These are phyloP conservation scores for Apiospora arundinis DNA, from an alignment of 2,329 filamentous ascomycete species.

Conservation along the genomic window DNA sequence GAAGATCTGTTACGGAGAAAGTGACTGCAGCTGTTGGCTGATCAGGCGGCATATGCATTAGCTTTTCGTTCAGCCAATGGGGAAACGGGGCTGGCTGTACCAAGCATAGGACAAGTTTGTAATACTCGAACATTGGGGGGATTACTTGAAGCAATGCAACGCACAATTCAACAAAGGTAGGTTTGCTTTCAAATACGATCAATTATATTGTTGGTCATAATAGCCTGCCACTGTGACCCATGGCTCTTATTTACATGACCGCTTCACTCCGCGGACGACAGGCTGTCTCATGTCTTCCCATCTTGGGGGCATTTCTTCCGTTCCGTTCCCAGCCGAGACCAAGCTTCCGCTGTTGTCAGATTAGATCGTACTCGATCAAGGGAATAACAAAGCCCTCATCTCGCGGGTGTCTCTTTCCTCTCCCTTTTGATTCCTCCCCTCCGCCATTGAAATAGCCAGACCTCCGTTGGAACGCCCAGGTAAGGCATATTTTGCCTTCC, in stretches of 20 bases:
- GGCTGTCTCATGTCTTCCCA: background rate
- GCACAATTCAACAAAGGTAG: background rate
- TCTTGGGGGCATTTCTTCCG: background rate
- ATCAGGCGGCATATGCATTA: background rate
- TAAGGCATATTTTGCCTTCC: background rate
- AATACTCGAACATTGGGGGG: background rate
- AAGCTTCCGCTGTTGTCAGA: background rate
- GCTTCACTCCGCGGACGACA: background rate
- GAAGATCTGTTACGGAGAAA: no score
- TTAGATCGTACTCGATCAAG: background rate
- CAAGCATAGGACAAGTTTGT: background rate
- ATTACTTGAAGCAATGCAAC: background rate
- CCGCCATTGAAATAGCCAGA: background rate
- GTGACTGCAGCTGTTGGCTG: background rate
- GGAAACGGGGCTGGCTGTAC: no score
- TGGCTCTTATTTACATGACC: conserved; percentile 1
- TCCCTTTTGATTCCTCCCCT: background rate
- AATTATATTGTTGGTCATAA: background rate
- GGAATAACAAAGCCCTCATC: background rate
- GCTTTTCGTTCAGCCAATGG: background rate
- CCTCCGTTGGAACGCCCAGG: background rate
- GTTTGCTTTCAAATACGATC: background rate
- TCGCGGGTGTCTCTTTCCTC: background rate
- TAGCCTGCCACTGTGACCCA: conserved; percentile 9
- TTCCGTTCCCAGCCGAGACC: background rate